Evolutionary conservation across 768 basidiomycete genomes (phyloP).

Genomic region (Pleurotus sapidus): DNA sequence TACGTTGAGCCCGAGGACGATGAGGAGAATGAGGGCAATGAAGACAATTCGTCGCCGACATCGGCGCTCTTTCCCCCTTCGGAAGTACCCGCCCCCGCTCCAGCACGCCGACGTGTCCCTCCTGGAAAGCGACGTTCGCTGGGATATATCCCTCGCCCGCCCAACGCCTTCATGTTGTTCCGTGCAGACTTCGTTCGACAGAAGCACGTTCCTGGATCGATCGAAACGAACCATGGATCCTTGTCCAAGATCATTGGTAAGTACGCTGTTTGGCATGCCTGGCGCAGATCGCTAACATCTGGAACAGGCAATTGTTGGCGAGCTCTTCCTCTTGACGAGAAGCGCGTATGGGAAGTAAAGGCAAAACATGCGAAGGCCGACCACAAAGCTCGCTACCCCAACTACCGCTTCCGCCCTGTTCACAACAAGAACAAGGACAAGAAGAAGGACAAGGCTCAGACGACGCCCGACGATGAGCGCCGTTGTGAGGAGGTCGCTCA

Average conservation of each 20-base stretch:
- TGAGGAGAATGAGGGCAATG: constrained; percentile 14
- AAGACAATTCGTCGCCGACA: constrained; percentile 26
- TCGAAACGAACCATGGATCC: constrained; percentile 76
- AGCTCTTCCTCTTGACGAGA: constrained; percentile 66
- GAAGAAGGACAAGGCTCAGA: constrained; percentile 32
- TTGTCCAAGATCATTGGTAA: constrained; percentile 70
- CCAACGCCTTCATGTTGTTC: constrained; percentile 87
- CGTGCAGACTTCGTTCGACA: constrained; percentile 78
- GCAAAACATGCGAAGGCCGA: constrained; percentile 74
- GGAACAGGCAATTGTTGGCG: constrained; percentile 76
- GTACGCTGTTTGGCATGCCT: constrained; percentile 25
- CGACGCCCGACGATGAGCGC: constrained; percentile 54
- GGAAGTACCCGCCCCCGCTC: constrained; percentile 31
- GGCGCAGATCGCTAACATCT: constrained; percentile 24
- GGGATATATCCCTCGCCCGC: constrained; percentile 76
- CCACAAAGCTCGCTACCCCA: constrained; percentile 66
- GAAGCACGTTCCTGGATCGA: constrained; percentile 74
- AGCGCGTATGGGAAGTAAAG: constrained; percentile 67
- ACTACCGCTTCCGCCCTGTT: constrained; percentile 57
- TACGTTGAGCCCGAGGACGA: constrained; percentile 34
- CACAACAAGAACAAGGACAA: constrained; percentile 49
- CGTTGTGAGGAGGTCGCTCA: constrained; percentile 68
- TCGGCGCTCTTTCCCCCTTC: constrained; percentile 56
- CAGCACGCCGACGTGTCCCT: constrained; percentile 46
- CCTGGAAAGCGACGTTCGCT: constrained; percentile 59